Conservation (phyloP, 1,284 basidiomycete species). For the Mycena citricolor region DNA sequence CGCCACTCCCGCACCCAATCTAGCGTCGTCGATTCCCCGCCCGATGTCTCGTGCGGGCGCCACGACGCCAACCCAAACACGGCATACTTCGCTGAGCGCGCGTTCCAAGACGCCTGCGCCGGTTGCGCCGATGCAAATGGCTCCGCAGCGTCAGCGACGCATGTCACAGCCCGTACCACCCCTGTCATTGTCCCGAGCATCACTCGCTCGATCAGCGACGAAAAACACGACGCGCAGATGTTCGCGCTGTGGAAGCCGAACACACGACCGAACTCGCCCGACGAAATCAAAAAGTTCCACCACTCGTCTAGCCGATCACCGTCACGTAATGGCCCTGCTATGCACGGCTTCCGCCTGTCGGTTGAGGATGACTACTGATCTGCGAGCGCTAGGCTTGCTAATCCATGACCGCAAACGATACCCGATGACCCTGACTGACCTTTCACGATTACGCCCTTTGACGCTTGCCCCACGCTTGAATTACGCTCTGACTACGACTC, state of each 20-base stretch:
- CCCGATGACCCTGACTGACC: slow-evolving; percentile 1
- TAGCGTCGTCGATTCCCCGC: too few relatives aligned
- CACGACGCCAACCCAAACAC: slow-evolving; percentile 32
- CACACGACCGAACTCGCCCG: too few relatives aligned
- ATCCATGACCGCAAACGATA: slow-evolving; percentile 1
- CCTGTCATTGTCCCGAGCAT: slow-evolving; percentile 17
- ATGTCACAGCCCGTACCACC: slow-evolving; percentile 44
- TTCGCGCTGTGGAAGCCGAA: too few relatives aligned
- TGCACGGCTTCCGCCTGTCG: slow-evolving; percentile 12
- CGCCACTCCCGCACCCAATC: slow-evolving; percentile 35
- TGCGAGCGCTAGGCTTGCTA: not conserved
- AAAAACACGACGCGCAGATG: slow-evolving; percentile 23
- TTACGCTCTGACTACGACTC: slow-evolving; percentile 2
- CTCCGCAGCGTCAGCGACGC: slow-evolving; percentile 44
- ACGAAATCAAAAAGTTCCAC: too few relatives aligned
- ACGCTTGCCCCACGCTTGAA: not conserved
- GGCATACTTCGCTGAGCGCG: slow-evolving; percentile 30
- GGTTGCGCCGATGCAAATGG: slow-evolving; percentile 35
- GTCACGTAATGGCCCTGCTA: slow-evolving; percentile 12
- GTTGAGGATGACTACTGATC: slow-evolving; percentile 9
- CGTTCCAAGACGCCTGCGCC: slow-evolving; percentile 34
- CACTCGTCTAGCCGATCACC: slow-evolving; percentile 13
- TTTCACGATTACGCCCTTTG: not conserved
- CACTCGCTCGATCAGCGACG: slow-evolving; percentile 19
- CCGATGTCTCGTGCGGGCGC: slow-evolving; percentile 34